Base-by-base conservation (phyloP, 169 alveolate species). In the Eimeria sp. region DNA sequence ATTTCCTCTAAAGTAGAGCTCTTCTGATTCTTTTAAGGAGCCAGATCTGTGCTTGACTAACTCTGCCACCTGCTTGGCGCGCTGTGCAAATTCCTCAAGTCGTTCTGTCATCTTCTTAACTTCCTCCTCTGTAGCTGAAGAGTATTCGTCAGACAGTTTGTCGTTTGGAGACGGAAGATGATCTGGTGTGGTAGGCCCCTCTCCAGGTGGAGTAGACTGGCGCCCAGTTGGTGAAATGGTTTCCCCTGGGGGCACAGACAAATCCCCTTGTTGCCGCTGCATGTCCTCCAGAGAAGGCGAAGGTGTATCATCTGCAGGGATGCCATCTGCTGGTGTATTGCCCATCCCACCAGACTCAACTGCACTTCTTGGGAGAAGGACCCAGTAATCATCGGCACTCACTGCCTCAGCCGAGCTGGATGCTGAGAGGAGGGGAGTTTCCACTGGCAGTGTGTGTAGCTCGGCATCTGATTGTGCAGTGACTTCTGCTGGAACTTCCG, bases 151-250 rank as follows among this genome's bases (percentile, higher is more conserved):
- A 34, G 84, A 30, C 25, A 57, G 54, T n/a, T 73, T 34, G 10
- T 10, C 57, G 16, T 73, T 16, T 7, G 84, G 25, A 73, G 27
- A 13, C 34, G 84, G 54, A 40, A 25, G 84, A 5, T 34, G 58
- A 25, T 40, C 84, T 43, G 84, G 84, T 73, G 84, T 51, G 58
- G 84, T 51, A 34, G 84, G 58, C 3, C 22, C 82, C 45, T 27
- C 84, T 43, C 54, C 84, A 34, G 75, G 43, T 25, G 43, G 43
- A 13, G 75, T n/a, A 65, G 75, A n/a, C 43, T 20, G 75, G 34
- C 11, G 43, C 6, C 18, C 43, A 25, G 34, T 30, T 25, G 75
- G 75, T 65, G 75, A 1, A 65, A 40, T 25, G 11, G 75, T 3
- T 40, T 65, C 75, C 3, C 43, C 3, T n/a, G 75, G 75, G 1